Base-by-base conservation (phyloP, 345 rosid genomes). In the Eucalyptus tenuipes region DNA sequence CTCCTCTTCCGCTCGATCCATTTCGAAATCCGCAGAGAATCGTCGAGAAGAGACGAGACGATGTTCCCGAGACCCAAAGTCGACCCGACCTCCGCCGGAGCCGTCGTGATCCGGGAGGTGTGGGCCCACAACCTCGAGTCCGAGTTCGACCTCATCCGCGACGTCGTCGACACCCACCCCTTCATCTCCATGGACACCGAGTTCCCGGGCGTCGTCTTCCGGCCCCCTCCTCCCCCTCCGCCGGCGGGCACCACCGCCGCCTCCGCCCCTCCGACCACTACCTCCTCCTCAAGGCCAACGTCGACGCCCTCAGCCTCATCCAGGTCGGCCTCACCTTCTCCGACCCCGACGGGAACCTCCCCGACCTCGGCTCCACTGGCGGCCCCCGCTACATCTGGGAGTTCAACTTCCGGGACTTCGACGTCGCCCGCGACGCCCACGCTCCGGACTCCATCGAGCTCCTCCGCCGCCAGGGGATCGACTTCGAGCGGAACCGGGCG, bases 161-260 rank as follows among this genome's bases (percentile, higher is more conserved):
- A 89, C 14, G 79, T 90, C 31, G 71, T 94, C 64, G 93, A 92
- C 37, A 18, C 17, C 10, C 93, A 87, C 86, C 94, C 95, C 37
- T 59, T 91, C 24, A 91, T 95, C 33, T 89, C 97, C 6, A 94
- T 95, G 96, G 97, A 95, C 88, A 95, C 97, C 10, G 96, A 95
- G 93, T 94, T 95, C 75, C 97, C 97, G 37, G 96, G 97, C 50
- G 86, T 94, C 50, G 94, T 95, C 9, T 88, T 92, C 80, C 90
- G 91, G 42, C 90, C 92, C 25, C 55, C 85, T 17, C 57, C 55
- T 8, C 87, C 90, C 91, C 90, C 92, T 20, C 64, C 84, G 29
- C 45, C 16, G 31, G 33, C 16, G 68, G 68, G 4, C 16, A 40
- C 48, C 4, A 27, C 33, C 90, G 93, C 10, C 88, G 88, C 8